Evolutionary conservation across 2,329 filamentous ascomycete genomes (phyloP), one percentile per base, ranked within the genome.

Genomic region (Fusarium sp.): DNA sequence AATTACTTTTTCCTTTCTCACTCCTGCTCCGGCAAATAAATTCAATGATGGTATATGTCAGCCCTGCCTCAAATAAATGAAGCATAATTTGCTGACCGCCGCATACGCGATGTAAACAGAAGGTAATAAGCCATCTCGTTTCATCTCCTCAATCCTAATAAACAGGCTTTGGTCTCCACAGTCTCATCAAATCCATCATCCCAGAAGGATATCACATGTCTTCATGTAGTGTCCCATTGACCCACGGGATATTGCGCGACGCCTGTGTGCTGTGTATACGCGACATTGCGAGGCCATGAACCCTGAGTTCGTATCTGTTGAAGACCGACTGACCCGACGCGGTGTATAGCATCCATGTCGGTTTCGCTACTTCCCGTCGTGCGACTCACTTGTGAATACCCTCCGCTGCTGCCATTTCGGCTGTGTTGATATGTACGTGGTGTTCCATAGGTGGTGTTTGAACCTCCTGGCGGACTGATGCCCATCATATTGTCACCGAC

Each of bases 381-480:
- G 18, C 76, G 75, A 61, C 80, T 81, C 20, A 75, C 75, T 55
- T 79, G 79, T n/a, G 80, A 82, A 62, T 80, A 75, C 12, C 74
- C 79, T 26, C 79, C 79, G 45, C 80, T 81, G 64, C 80, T 81
- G 55, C 73, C 77, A 38, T 77, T 77, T 26, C 79, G 78, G 26
- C 75, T 76, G 58, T 80, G 79, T 30, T 70, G 70, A 48, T 74
- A 73, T 38, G 71, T 71, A 38, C 76, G 67, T 40, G 75, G 75
- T 44, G 78, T 76, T 23, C 76, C 75, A 49, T 81, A 79, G 30
- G 77, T 78, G 40, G 80, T 73, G 44, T 75, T 78, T 23, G 77
- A 60, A 27, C 68, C 70, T 23, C 62, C 65, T 14, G 64, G 56
- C 13, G 60, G 56, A 9, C 49, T 59, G 15, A 48, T 11, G 32